Conservation (phyloP, 768 basidiomycete genomes). For the Phanerodontia chrysosporium region DNA sequence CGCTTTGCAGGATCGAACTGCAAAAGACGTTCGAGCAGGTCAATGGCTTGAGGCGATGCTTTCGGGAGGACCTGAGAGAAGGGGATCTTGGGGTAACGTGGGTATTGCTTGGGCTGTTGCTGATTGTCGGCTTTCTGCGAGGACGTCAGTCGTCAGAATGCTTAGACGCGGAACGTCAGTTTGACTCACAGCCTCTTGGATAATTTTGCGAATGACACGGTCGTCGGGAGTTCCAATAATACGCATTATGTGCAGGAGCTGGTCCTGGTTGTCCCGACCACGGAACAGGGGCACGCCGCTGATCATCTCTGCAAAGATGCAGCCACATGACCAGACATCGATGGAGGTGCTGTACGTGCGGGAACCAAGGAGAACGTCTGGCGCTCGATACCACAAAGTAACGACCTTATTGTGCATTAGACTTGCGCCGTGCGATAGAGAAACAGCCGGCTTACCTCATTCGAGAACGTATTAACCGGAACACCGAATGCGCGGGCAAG, state of each 20-base stretch:
- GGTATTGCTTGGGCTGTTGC: constrained; percentile 60
- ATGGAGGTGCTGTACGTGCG: constrained; percentile 97
- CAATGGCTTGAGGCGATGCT: constrained; percentile 84
- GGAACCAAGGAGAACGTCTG: constrained; percentile 94
- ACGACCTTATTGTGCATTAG: constrained; percentile 61
- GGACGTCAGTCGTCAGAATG: constrained; percentile 9
- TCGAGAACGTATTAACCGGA: constrained; percentile 98
- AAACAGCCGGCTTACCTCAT: constrained; percentile 57
- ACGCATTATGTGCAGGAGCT: constrained; percentile 95
- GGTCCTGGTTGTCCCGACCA: constrained; percentile 95
- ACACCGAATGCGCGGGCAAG: constrained; percentile 97
- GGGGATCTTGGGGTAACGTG: constrained; percentile 80
- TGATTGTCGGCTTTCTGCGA: constrained; percentile 68
- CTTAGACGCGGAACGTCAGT: background rate
- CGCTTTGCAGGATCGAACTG: constrained; percentile 95
- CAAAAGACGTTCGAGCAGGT: constrained; percentile 89
- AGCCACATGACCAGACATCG: constrained; percentile 98
- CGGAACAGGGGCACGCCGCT: constrained; percentile 94
- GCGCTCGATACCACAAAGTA: constrained; percentile 97
- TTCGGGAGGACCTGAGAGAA: constrained; percentile 81
- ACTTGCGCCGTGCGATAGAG: background rate
- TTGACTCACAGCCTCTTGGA: constrained; percentile 75
- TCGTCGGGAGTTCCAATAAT: constrained; percentile 95
- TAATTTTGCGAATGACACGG: constrained; percentile 81
- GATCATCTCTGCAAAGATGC: constrained; percentile 99